phyloP scores from a whole-genome alignment of 257 asterid genomes.

The Solanum infundibuliforme region DNA sequence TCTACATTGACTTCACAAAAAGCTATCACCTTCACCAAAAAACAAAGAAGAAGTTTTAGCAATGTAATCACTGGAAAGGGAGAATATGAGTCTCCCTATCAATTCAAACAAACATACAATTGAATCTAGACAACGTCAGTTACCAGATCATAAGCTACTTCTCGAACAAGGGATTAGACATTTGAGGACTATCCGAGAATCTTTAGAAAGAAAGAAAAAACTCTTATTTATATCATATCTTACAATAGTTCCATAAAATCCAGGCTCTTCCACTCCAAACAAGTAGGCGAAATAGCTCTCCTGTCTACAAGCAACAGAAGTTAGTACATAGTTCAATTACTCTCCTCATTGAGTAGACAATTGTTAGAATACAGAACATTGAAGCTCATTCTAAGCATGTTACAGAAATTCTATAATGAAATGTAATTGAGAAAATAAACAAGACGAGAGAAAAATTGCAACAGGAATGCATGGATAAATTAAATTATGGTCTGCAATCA shows the following conservation, averaged over 20 bases:
- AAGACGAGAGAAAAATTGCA: neutral
- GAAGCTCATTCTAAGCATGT: neutral
- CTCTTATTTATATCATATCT: slow-evolving; percentile 17
- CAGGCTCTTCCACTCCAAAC: slow-evolving; percentile 97
- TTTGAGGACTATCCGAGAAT: neutral
- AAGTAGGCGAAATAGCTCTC: slow-evolving; percentile 96
- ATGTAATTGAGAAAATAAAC: neutral
- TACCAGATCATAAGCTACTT: neutral
- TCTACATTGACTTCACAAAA: neutral
- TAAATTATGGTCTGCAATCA: neutral
- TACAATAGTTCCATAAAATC: slow-evolving; percentile 90
- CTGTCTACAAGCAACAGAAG: slow-evolving; percentile 43
- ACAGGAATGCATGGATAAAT: neutral
- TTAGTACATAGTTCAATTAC: slow-evolving; percentile 8
- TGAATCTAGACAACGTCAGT: neutral
- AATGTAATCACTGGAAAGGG: neutral
- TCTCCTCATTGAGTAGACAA: neutral
- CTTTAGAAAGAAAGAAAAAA: neutral
- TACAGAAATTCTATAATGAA: neutral
- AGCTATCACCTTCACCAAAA: neutral
- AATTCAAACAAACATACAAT: neutral
- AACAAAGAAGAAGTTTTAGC: neutral
- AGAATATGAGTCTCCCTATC: neutral
- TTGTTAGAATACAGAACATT: neutral
- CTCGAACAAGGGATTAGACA: neutral